Evolutionary conservation across 192 early-diverging fungal species (phyloP).

Genomic region (Coemansia sp.): DNA sequence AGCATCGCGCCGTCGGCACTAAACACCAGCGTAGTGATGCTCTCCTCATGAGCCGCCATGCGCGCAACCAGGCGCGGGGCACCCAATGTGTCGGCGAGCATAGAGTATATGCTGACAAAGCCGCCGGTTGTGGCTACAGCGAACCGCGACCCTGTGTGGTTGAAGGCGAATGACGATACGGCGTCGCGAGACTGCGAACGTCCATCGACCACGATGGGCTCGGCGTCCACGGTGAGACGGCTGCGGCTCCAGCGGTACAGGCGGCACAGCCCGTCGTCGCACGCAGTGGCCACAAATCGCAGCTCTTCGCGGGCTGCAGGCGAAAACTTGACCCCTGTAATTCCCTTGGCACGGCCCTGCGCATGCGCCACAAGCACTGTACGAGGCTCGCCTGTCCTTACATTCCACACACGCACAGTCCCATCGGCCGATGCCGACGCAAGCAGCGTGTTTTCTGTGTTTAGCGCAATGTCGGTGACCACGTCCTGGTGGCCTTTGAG

Average conservation of each 20-base stretch:
- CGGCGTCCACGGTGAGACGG: slow-evolving; percentile 56
- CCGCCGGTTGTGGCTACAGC: slow-evolving; percentile 77
- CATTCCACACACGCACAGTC: slow-evolving; percentile 74
- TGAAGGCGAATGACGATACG: slow-evolving; percentile 68
- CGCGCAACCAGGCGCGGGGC: slow-evolving; percentile 59
- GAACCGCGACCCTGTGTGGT: slow-evolving; percentile 74
- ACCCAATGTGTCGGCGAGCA: slow-evolving; percentile 46
- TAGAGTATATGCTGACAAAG: slow-evolving; percentile 73
- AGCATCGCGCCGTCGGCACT: slow-evolving; percentile 68
- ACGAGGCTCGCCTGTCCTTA: slow-evolving; percentile 68
- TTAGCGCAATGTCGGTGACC: slow-evolving; percentile 76
- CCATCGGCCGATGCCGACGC: slow-evolving; percentile 76
- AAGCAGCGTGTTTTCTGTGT: slow-evolving; percentile 74
- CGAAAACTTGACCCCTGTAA: slow-evolving; percentile 71
- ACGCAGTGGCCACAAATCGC: slow-evolving; percentile 68
- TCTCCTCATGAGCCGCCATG: slow-evolving; percentile 68
- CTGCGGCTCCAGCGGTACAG: slow-evolving; percentile 72
- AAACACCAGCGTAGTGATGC: slow-evolving; percentile 74
- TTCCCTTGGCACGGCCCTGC: slow-evolving; percentile 55
- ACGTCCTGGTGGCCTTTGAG: slow-evolving; percentile 78
- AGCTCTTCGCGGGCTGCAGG: slow-evolving; percentile 70
- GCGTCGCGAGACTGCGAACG: slow-evolving; percentile 55
- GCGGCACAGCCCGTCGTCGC: slow-evolving; percentile 70
- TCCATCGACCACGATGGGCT: slow-evolving; percentile 59
- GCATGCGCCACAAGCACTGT: slow-evolving; percentile 56